A percentile compares a stretch with the other conserved stretches of the same genome.
Evolutionary conservation across 257 asterid genomes (phyloP).

Genomic region (Gynochthodes officinalis): DNA sequence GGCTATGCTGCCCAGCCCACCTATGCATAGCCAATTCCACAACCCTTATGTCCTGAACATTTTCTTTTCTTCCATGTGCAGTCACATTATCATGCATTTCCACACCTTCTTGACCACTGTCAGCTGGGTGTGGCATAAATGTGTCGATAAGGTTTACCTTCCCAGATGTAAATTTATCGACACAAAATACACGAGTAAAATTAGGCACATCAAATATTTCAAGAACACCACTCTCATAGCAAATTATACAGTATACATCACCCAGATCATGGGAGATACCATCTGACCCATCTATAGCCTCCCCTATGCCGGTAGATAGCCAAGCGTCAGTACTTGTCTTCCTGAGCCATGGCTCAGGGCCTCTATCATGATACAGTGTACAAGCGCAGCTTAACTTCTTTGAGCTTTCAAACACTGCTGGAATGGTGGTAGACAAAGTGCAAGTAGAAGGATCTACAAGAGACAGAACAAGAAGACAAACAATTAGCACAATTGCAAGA

Average conservation of each 20-base stretch:
- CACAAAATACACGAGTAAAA: constrained; percentile 66
- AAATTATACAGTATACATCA: constrained; percentile 78
- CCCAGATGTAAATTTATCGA: constrained; percentile 79
- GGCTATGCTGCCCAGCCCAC: constrained; percentile 74
- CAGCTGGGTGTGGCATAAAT: constrained; percentile 41
- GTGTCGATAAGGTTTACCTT: constrained; percentile 63
- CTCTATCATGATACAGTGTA: constrained; percentile 88
- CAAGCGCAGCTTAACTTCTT: constrained; percentile 67
- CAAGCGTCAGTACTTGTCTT: constrained; percentile 98
- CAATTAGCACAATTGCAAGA: constrained; percentile 16
- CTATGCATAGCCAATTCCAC: constrained; percentile 92
- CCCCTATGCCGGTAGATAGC: constrained; percentile 93
- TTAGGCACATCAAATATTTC: constrained; percentile 90
- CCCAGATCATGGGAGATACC: constrained; percentile 80
- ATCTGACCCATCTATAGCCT: constrained; percentile 87
- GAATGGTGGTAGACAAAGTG: constrained; percentile 65
- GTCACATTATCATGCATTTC: constrained; percentile 42
- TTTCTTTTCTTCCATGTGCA: constrained; percentile 63
- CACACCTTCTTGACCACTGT: constrained; percentile 31
- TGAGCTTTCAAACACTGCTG: constrained; percentile 64
- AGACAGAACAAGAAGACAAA: constrained; percentile 11
- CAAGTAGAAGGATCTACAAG: constrained; percentile 75
- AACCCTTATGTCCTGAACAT: constrained; percentile 55
- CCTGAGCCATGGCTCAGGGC: constrained; percentile 95
- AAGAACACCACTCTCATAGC: constrained; percentile 78